Percentiles rank a stretch among this genome's conserved stretches.
Evolutionary conservation across 192 early-diverging fungal genomes (phyloP).

Genomic region (Linnemannia elongata): DNA sequence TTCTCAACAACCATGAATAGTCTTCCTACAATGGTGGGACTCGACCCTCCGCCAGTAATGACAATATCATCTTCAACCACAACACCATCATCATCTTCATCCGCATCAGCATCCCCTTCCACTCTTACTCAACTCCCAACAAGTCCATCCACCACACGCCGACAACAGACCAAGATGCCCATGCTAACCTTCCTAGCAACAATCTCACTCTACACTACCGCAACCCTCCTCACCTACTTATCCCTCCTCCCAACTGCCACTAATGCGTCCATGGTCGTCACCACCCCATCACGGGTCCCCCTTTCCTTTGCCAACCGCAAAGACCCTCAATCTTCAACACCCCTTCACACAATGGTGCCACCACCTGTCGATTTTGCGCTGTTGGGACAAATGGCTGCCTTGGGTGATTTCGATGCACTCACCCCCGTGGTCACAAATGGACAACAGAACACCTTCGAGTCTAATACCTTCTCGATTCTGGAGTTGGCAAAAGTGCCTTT

Average conservation of each 20-base stretch:
- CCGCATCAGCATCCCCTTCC: background rate
- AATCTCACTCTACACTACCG: background rate
- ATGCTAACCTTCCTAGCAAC: background rate
- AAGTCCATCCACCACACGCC: background rate
- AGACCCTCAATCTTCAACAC: background rate
- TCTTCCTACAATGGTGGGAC: background rate
- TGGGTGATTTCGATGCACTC: conserved; percentile 48
- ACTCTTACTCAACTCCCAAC: background rate
- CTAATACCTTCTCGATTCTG: conserved; percentile 38
- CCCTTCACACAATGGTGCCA: background rate
- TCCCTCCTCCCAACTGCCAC: background rate
- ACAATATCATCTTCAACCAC: background rate
- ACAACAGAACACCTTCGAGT: conserved; percentile 42
- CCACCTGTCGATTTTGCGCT: conserved; percentile 42
- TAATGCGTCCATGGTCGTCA: background rate
- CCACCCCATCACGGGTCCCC: conserved; percentile 5
- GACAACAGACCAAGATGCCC: background rate
- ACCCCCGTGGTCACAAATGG: conserved; percentile 28
- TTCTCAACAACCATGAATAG: background rate
- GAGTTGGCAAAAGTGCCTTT: conserved; percentile 18
- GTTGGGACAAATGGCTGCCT: conserved; percentile 40
- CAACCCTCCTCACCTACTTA: background rate
- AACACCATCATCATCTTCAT: background rate
- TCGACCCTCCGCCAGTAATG: background rate
- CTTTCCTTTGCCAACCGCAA: conserved; percentile 16